Evolutionary conservation across 2,329 filamentous ascomycete genomes (phyloP).

Genomic region (Trichocomaceae sp.): DNA sequence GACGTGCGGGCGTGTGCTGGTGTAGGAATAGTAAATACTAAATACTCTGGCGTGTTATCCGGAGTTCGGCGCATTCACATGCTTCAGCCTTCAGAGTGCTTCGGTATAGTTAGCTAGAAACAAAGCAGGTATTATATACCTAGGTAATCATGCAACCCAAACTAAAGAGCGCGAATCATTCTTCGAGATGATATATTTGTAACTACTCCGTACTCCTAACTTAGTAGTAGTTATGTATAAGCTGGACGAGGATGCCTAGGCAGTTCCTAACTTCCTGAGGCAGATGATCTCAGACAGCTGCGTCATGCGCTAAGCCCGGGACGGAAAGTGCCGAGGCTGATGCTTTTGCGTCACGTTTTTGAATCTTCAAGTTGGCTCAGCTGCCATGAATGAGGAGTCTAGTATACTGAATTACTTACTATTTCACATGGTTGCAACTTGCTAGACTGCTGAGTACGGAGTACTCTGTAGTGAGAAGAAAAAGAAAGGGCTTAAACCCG

Average conservation of each 20-base stretch:
- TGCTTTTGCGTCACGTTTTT: background rate
- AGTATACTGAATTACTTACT: background rate
- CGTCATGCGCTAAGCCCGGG: constrained; percentile 1
- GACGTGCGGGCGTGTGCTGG: constrained; percentile 2
- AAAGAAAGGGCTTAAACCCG: background rate
- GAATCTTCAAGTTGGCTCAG: background rate
- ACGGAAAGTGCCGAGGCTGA: constrained; percentile 20
- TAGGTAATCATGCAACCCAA: too few relatives aligned
- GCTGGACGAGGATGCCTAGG: background rate
- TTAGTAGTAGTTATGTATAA: too few relatives aligned
- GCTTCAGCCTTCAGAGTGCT: constrained; percentile 6
- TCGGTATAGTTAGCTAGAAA: background rate
- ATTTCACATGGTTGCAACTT: background rate
- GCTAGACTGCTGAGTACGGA: background rate
- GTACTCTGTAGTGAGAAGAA: too few relatives aligned
- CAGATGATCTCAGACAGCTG: background rate
- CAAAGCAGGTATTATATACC: background rate
- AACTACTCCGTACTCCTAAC: too few relatives aligned
- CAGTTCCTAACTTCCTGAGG: background rate
- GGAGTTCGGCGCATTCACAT: constrained; percentile 12
- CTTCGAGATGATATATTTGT: too few relatives aligned
- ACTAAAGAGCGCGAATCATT: background rate
- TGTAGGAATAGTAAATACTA: too few relatives aligned
- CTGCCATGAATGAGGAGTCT: background rate
- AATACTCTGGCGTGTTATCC: constrained; percentile 1